Evolutionary conservation across 352 stramenopile species (phyloP), one percentile per base, ranked within the genome.

Genomic region (Phytophthora gonapodyides): DNA sequence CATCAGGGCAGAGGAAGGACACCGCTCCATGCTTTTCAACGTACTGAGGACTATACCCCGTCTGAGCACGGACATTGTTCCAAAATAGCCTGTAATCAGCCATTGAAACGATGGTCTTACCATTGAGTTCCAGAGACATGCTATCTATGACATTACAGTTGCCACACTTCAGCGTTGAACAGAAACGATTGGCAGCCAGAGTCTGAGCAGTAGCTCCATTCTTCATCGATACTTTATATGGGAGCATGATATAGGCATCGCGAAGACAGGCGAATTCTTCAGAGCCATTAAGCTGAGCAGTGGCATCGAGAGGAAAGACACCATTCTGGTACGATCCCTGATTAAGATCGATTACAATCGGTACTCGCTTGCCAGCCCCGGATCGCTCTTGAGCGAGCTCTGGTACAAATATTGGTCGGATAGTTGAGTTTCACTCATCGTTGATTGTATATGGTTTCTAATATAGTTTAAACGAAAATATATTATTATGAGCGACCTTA

Each of bases 61-160:
- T 71, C 41, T 61, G 36, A 41, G 64, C 59, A 33, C 69, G 69
- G 11, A 75, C 10, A 36, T 75, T 75, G 45, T 75, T 75, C 41
- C 41, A 60, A 38, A 64, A 71, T 0, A 50, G 24, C 12, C 68
- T 71, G 31, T 64, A 75, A 11, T 75, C 66, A 12, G 17, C 8
- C 40, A 63, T 50, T 5, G 49, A 61, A 0, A 75, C 9, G 16
- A 75, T 58, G 27, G 10, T 49, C 41, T 75, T 67, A 37, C 66
- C 66, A 34, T 75, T 64, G 0, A 75, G 35, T 36, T 71, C 67
- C 0, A 71, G 38, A 37, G 21, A 41, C 19, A 73, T 44, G 41
- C 41, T 47, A 69, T 73, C 64, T 24, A 73, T 65, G 15, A 70
- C 62, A 19, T 74, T 74, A 54, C 66, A 74, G 17, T 71, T 60